A percentile compares a stretch with the other conserved stretches of the same genome.
phyloP scores from a whole-genome alignment of 331 rosid genomes.

The Cydonia oblonga region DNA sequence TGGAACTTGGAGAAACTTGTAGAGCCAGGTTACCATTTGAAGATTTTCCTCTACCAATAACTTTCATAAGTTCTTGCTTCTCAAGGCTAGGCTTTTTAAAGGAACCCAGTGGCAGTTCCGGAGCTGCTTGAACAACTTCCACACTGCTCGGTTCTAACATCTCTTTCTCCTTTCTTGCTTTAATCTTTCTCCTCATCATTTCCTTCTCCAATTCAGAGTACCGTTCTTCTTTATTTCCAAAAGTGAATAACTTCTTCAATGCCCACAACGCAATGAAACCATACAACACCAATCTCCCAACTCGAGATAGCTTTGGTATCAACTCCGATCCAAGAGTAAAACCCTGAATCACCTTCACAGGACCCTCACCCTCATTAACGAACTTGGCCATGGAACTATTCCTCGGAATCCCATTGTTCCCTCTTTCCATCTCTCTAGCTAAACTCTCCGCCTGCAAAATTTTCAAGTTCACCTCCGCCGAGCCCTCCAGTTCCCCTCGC shows the following conservation, averaged over 20 bases:
- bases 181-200: slow-evolving; percentile 83
- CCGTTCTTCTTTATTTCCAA: slow-evolving; percentile 37
- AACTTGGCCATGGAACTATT: slow-evolving; percentile 74
- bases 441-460: slow-evolving; percentile 42
- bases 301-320: slow-evolving; percentile 30
- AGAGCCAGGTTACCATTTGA: slow-evolving; percentile 22
- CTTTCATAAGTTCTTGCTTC: slow-evolving; percentile 48
- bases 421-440: slow-evolving; percentile 71
- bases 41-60: slow-evolving; percentile 40
- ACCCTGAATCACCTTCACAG: slow-evolving; percentile 32
- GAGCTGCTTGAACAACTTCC: slow-evolving; percentile 46
- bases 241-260: slow-evolving; percentile 44
- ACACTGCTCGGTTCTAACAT: slow-evolving; percentile 33
- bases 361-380: slow-evolving; percentile 44
- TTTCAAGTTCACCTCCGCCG: slow-evolving; percentile 30
- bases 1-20: slow-evolving; percentile 16
- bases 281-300: slow-evolving; percentile 47
- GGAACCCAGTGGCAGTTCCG: slow-evolving; percentile 16
- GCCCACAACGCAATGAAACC: slow-evolving; percentile 51
- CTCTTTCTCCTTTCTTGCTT: slow-evolving; percentile 65
- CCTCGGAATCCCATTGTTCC: slow-evolving; percentile 54
- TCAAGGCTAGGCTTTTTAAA: slow-evolving; percentile 56
- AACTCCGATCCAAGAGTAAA: slow-evolving; percentile 32
- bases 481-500: slow-evolving; percentile 30
- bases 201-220: slow-evolving; percentile 51